Base-by-base conservation (phyloP, 208 protist genomes). In the Crithidia acanthocephali region DNA sequence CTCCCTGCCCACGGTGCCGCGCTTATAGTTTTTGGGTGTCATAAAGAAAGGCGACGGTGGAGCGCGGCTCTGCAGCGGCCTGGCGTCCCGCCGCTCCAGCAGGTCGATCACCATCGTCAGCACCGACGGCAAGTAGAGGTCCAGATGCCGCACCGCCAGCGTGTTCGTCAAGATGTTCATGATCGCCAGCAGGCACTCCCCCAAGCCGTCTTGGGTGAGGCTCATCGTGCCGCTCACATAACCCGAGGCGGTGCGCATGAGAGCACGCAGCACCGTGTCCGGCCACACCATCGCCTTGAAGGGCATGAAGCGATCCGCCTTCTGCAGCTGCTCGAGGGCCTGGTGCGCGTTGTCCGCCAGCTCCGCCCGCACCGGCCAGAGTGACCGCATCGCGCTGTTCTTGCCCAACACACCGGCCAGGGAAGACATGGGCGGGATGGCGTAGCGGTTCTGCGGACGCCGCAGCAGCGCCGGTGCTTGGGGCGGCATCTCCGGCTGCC, bases 161-260 rank as follows among this genome's bases (percentile, higher is more conserved):
- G 78, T 84, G 58, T 87, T 84, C n/a, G 77, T 79, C 51, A 95
- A 33, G 50, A 95, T 85, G 25, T 78, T 76, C 62, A 92, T 81
- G 13, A 90, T 84, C 35, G 81, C 80, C 48, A 74, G 72, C 40
- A 95, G 33, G 61, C 87, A 95, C 55, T 84, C 79, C 28, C 82
- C 72, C 18, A 95, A 69, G 30, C 87, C 90, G 20, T 87, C 90
- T 61, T 84, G 75, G 1, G 86, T 90, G 56, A 90, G 84, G 50
- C 72, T 81, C 45, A 85, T 71, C 55, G 87, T 85, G 57, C 79
- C 74, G 55, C 81, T 88, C 25, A 88, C 35, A 67, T 86, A 86
- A 35, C 83, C 85, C 1, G 81, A 85, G 28, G 87, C 68, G 55
- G 85, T 84, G 37, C 75, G 79, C 60, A 92, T 56, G 9, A 95